Evolutionary conservation across 2,329 filamentous ascomycete species (phyloP), one percentile per base, ranked within the genome.

Genomic region (Alternaria consortialis): DNA sequence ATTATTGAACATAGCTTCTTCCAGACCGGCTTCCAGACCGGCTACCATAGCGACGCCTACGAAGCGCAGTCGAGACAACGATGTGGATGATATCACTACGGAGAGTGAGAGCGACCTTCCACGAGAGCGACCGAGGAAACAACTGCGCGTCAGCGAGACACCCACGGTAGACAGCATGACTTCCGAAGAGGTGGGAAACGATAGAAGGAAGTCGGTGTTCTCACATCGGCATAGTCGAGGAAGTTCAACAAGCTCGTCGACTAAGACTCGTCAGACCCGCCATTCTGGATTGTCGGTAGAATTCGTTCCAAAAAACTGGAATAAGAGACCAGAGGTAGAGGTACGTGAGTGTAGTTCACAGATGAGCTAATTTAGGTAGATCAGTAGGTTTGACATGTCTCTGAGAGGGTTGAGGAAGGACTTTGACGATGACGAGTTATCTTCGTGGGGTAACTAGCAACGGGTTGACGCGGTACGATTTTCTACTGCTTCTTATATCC

Each of bases 261-360:
- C 20, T 20, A 53, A 29, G 8, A 50, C 36, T 4, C 54, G 66
- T 2, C 56, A 47, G 15, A 71, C 65, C 2, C 65, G 70, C 2
- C 67, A 70, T 48, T 69, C 64, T 1, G 66, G 69, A 1, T 23
- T 65, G 11, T 17, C 37, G 1, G 56, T 65, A 0, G 60, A 67
- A 11, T 70, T 64, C 25, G 39, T 44, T 4, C 70, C 69, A 1
- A 58, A 47, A 15, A 25, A 47, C 1, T 71, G 69, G 69, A 56
- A 63, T 27, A 69, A 54, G 43, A 64, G 13, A 12, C 60, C 59
- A 0, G 56, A 58, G 9, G 25, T 11, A 1, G 50, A 54, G 3
- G 15, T 2, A 2, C n/a, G 27, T 2, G 31, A 25, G 3, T 9
- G 4, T n/a, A 3, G 17, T 3, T 34, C 23, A 11, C 4, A 2